Base-by-base conservation (phyloP, 179 eudicot genomes). In the Amaranthus tricolor region DNA sequence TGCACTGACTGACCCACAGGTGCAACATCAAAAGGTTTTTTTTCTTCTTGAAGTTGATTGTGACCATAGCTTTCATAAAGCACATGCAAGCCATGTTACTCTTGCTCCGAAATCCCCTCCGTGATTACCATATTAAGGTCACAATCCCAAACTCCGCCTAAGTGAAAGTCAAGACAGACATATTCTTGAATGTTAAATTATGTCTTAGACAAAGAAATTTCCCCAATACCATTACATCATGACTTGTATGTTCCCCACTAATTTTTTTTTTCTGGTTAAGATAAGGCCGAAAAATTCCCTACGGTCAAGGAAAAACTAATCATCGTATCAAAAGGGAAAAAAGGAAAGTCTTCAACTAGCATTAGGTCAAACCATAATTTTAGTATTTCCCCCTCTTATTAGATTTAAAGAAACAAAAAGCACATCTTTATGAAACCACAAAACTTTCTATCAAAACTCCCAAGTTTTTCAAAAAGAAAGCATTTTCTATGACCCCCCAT, bases 51-150 rank as follows among this genome's bases (percentile, higher is more conserved):
- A 68, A 63, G 74, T 63, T 80, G 81, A 82, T 72, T 47, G 78
- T 65, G 84, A 74, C 83, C 64, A 56, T 44, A 76, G 74, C 73
- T 77, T 52, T 60, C 63, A 65, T 62, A 62, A 44, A 57, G 83
- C 81, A 82, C 85, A 77, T 80, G 87, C 62, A 82, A 74, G 77
- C 88, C 84, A 89, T 83, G 87, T 84, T 85, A 87, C 86, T 76
- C 82, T 79, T 82, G 81, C 80, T 66, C 70, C 64, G 53, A 60
- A 62, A 62, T 62, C 78, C 49, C 48, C 52, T 31, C 56, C 76
- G 73, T 51, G 77, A 68, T 76, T 66, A 31, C 40, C 40, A 31
- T 31, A 31, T 31, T 31, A n/a, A n/a, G n/a, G 40, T 31, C 40
- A 31, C 40, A 31, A 31, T 31, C 40, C 40, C 40, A 31, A 31